These are phyloP conservation scores for Arthrinium phaeospermum DNA, from an alignment of 2,329 filamentous ascomycete species.

Conservation along the genomic window DNA sequence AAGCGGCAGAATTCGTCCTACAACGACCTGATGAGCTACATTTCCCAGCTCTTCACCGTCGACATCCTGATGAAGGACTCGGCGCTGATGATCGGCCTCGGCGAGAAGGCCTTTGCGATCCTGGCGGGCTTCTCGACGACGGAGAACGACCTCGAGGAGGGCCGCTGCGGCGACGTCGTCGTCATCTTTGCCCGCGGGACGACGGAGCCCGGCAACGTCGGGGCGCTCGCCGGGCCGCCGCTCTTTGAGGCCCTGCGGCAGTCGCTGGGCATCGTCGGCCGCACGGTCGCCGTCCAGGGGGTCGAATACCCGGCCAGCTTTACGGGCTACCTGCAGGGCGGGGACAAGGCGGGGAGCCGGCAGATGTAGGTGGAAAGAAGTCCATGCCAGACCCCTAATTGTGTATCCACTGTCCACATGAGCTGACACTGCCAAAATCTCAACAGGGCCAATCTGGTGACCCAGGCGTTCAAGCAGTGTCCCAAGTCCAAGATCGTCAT, in stretches of 20 bases:
- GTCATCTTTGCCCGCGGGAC: conserved; percentile 24
- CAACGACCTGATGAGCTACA: conserved; percentile 17
- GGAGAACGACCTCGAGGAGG: conserved; percentile 21
- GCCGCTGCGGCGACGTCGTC: conserved; percentile 22
- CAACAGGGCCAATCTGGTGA: conserved; percentile 2
- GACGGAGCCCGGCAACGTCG: conserved; percentile 24
- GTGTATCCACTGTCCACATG: not conserved
- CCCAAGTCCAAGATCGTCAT: conserved; percentile 19
- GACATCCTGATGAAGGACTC: conserved; percentile 8
- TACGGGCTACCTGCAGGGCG: conserved; percentile 20
- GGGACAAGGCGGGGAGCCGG: conserved; percentile 17
- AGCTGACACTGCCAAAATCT: not conserved
- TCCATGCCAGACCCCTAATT: too few relatives aligned
- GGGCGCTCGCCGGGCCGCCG: conserved; percentile 21
- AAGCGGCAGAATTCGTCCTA: conserved; percentile 1
- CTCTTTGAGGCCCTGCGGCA: conserved; percentile 20
- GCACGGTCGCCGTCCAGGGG: conserved; percentile 20
- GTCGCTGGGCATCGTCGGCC: not conserved
- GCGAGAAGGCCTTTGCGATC: conserved; percentile 17
- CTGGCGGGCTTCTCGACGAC: conserved; percentile 17
- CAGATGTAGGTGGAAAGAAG: conserved; percentile 11
- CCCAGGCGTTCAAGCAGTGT: not conserved
- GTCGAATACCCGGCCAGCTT: conserved; percentile 22
- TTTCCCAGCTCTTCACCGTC: conserved; percentile 22
- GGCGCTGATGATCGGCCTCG: not conserved